These are phyloP conservation scores for Aphanomyces astaci DNA, from an alignment of 352 stramenopile species.

Conservation along the genomic window DNA sequence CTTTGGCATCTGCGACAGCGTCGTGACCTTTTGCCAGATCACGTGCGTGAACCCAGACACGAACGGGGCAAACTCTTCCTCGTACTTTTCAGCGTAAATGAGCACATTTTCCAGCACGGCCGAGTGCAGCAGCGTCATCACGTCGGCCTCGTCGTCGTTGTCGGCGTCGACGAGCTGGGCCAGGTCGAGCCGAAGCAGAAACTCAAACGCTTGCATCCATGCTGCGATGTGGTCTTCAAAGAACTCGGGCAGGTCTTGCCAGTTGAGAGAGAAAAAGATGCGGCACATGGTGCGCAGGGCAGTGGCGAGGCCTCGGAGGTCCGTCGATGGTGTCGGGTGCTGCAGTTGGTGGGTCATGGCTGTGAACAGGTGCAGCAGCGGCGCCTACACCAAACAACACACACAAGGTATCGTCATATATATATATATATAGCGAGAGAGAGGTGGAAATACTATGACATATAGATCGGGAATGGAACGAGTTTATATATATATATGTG, in stretches of 20 bases:
- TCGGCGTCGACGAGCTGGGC: conserved; percentile 69
- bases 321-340: conserved; percentile 29
- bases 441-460: no score
- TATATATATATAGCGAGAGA: no score
- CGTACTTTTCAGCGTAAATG: conserved; percentile 97
- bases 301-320: conserved; percentile 61
- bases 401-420: background rate
- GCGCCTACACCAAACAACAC: conserved; percentile 31
- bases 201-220: conserved; percentile 96
- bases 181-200: conserved; percentile 93
- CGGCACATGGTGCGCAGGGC: conserved; percentile 89
- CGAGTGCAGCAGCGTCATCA: conserved; percentile 90
- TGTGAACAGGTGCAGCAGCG: conserved; percentile 68
- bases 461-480: no score
- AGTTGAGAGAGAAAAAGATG: conserved; percentile 99
- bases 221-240: conserved; percentile 97
- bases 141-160: conserved; percentile 87
- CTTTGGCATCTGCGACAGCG: conserved; percentile 79
- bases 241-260: conserved; percentile 96
- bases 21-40: conserved; percentile 71
- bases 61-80: conserved; percentile 97
- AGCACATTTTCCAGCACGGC: conserved; percentile 97
- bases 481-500: no score
- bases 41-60: conserved; percentile 90
- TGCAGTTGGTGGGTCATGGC: conserved; percentile 50